Percentiles rank a stretch among this genome's conserved stretches.
Conservation (phyloP, 2,329 filamentous ascomycete species). For the Aspergillus alliaceus region DNA sequence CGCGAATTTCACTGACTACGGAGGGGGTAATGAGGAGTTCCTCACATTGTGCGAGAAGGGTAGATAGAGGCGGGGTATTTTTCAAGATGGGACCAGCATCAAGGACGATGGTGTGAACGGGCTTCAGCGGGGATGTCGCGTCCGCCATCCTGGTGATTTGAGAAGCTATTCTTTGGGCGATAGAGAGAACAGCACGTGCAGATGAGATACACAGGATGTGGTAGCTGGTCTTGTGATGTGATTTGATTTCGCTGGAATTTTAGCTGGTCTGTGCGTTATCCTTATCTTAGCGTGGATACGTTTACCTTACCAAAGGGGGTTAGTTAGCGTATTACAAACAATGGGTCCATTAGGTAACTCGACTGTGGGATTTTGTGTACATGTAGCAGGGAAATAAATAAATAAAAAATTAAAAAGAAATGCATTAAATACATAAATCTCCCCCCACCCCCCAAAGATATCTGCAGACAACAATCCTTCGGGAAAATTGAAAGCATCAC, state of each 20-base stretch:
- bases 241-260: slow-evolving; percentile 26
- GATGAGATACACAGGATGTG: not conserved
- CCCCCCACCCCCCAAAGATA: too few species aligned
- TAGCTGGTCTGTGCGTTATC: slow-evolving; percentile 37
- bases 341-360: too few species aligned
- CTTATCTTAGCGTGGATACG: slow-evolving; percentile 41
- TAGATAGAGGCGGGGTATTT: slow-evolving; percentile 83
- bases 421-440: too few species aligned
- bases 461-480: not conserved
- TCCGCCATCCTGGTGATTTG: slow-evolving; percentile 22
- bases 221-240: slow-evolving; percentile 1
- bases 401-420: not conserved
- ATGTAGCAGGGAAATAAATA: not conserved
- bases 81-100: slow-evolving; percentile 93
- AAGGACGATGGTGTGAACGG: slow-evolving; percentile 79
- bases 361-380: too few species aligned
- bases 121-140: slow-evolving; percentile 50
- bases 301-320: not conserved
- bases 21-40: slow-evolving; percentile 79
- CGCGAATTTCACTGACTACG: slow-evolving; percentile 83
- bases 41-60: slow-evolving; percentile 74
- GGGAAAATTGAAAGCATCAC: not conserved
- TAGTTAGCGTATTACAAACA: too few species aligned
- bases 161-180: not conserved
- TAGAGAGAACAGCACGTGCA: not conserved